phyloP scores from a whole-genome alignment of 352 stramenopile species.

The Phytopythium oedochilum region DNA sequence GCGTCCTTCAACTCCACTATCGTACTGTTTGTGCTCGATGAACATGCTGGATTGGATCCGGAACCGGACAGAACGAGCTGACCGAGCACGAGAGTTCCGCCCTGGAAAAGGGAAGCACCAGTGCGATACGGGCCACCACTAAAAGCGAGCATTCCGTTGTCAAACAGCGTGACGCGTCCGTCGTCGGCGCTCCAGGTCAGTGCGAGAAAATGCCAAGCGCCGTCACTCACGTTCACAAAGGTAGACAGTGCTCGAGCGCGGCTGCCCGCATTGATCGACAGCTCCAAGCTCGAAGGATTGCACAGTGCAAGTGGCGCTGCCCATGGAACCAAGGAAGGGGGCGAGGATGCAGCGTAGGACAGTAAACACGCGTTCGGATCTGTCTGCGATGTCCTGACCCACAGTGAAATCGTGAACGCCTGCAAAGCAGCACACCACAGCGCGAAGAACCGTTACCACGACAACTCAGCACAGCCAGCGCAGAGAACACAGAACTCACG shows the following conservation, averaged over 20 bases:
- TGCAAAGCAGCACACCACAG: conserved; percentile 8
- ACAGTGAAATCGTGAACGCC: conserved; percentile 55
- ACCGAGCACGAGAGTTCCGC: conserved; percentile 41
- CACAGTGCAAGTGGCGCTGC: conserved; percentile 43
- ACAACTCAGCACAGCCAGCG: neutral
- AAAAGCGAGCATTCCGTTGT: conserved; percentile 70
- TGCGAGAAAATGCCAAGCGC: conserved; percentile 64
- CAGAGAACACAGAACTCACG: conserved; percentile 12
- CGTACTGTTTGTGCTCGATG: neutral
- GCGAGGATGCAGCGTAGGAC: conserved; percentile 29
- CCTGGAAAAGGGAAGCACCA: conserved; percentile 15
- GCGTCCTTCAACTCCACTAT: neutral
- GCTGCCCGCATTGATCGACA: conserved; percentile 37
- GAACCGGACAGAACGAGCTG: conserved; percentile 24
- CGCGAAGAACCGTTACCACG: neutral
- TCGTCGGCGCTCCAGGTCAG: conserved; percentile 50
- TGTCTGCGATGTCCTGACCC: conserved; percentile 44
- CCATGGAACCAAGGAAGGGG: neutral
- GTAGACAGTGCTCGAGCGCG: conserved; percentile 27
- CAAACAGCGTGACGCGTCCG: conserved; percentile 46
- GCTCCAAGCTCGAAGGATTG: conserved; percentile 52
- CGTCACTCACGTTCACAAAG: conserved; percentile 62
- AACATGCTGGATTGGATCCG: conserved; percentile 1
- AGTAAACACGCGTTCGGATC: conserved; percentile 29
- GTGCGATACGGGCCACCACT: conserved; percentile 57